Evolutionary conservation across 345 rosid genomes (phyloP).

Genomic region (Citrus mangshanensis): DNA sequence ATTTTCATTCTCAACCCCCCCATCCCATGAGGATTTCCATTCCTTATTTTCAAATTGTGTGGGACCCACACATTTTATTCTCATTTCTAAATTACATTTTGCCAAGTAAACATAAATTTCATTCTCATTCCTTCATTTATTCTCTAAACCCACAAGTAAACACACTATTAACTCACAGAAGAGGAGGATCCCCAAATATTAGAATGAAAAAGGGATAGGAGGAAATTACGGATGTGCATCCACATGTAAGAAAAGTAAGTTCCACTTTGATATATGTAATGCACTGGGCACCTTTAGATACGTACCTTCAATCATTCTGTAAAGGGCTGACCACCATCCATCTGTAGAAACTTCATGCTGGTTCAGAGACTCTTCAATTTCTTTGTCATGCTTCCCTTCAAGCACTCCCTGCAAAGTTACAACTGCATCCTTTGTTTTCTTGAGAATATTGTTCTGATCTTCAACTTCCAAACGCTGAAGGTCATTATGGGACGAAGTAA

Average conservation of each 20-base stretch:
- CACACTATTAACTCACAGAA: background rate
- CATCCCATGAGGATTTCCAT: accelerated
- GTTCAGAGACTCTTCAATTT: constrained; percentile 49
- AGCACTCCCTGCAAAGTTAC: constrained; percentile 66
- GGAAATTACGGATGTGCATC: background rate
- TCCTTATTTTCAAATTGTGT: too few relatives aligned
- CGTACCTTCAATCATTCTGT: constrained; percentile 85
- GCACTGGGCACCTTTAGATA: background rate
- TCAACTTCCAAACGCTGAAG: constrained; percentile 51
- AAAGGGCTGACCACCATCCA: constrained; percentile 90
- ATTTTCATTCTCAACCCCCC: too few relatives aligned
- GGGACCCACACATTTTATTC: too few relatives aligned
- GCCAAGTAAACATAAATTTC: too few relatives aligned
- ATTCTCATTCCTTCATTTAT: too few relatives aligned
- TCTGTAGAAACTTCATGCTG: constrained; percentile 53
- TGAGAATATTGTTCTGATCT: constrained; percentile 56
- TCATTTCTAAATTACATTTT: too few relatives aligned
- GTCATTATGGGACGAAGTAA: constrained; percentile 66
- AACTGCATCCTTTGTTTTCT: constrained; percentile 75
- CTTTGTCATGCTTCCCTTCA: constrained; percentile 74
- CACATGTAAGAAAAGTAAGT: background rate
- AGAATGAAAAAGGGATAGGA: background rate
- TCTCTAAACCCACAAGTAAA: too few relatives aligned
- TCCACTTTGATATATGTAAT: background rate
- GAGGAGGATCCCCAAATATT: background rate